Evolutionary conservation across 495 filamentous ascomycete genomes (phyloP), one percentile per base, ranked within the genome.

Genomic region (Xylaria palmicola): DNA sequence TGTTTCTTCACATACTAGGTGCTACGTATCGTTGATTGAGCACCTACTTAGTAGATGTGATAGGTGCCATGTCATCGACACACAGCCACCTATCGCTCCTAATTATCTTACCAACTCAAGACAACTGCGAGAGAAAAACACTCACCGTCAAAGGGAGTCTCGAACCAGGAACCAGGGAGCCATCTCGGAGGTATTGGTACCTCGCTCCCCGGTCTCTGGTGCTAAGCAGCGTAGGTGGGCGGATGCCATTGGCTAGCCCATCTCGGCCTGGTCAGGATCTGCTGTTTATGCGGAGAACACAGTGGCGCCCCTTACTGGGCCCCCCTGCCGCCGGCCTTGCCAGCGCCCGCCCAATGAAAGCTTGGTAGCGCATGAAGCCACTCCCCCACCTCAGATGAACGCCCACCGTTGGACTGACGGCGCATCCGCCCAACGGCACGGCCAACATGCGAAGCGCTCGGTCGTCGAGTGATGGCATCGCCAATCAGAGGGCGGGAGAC

Each of bases 261-360:
- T 15, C 41, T 61, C 12, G n/a, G 39, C 27, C 48, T 32, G n/a
- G n/a, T 60, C 26, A 52, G 36, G 47, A 51, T 53, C 47, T 32
- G 36, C 36, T 41, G 49, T 45, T 54, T 60, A 40, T 60, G 58
- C 50, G 59, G 39, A 48, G 59, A 61, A 47, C 30, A 54, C 20
- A 29, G n/a, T 24, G 6, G 36, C 52, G 19, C 37, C 52, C 52
- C 49, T 40, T 26, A 52, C 32, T 10, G 20, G n/a, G 8, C 29
- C 26, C 20, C 52, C 36, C 15, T 29, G 19, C 37, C 36, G 15
- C 12, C n/a, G 36, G 4, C 6, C 19, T 36, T 48, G 9, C 55
- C 41, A 48, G 9, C 22, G 6, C 12, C 20, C 6, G 13, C 30
- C 39, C 53, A 61, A 55, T 61, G 40, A 61, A 48, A 54, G 59